Percentiles rank a stretch among this genome's conserved stretches.
These are phyloP conservation scores for Hypoxylon fuscum DNA, from an alignment of 495 filamentous ascomycete species.

Conservation along the genomic window DNA sequence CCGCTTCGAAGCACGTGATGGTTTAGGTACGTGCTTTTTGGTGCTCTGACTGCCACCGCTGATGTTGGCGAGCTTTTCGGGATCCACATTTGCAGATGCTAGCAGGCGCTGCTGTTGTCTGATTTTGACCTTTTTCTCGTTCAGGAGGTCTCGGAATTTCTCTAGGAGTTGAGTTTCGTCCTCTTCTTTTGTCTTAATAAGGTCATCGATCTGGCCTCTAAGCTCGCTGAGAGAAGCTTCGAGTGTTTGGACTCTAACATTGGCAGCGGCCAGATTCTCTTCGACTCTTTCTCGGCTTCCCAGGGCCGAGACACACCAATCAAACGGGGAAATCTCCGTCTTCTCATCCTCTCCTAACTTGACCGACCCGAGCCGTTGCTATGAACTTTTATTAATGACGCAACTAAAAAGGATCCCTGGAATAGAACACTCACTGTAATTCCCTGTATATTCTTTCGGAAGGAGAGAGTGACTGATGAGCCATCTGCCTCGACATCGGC, in stretches of 20 bases:
- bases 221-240: constrained; percentile 57
- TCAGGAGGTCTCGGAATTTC: constrained; percentile 76
- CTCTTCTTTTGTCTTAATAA: constrained; percentile 69
- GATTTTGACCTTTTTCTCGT: constrained; percentile 93
- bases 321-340: constrained; percentile 72
- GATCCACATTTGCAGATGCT: constrained; percentile 65
- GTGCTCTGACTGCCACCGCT: constrained; percentile 21
- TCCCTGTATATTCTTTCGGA: constrained; percentile 56
- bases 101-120: constrained; percentile 79
- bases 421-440: constrained; percentile 51
- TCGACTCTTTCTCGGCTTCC: constrained; percentile 42
- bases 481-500: constrained; percentile 47
- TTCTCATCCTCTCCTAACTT: constrained; percentile 66
- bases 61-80: constrained; percentile 45
- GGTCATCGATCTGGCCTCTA: constrained; percentile 67
- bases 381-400: constrained; percentile 21
- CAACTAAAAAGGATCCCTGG: not conserved
- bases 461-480: constrained; percentile 49
- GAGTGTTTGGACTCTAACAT: constrained; percentile 60
- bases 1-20: constrained; percentile 59
- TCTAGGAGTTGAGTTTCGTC: constrained; percentile 75
- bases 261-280: constrained; percentile 52
- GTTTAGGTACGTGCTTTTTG: constrained; percentile 33
- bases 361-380: constrained; percentile 78
- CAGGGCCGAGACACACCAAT: constrained; percentile 69